Evolutionary conservation across 164 flowering plant species (phyloP), one percentile per base, ranked within the genome.

Genomic region (Taxillus chinensis): DNA sequence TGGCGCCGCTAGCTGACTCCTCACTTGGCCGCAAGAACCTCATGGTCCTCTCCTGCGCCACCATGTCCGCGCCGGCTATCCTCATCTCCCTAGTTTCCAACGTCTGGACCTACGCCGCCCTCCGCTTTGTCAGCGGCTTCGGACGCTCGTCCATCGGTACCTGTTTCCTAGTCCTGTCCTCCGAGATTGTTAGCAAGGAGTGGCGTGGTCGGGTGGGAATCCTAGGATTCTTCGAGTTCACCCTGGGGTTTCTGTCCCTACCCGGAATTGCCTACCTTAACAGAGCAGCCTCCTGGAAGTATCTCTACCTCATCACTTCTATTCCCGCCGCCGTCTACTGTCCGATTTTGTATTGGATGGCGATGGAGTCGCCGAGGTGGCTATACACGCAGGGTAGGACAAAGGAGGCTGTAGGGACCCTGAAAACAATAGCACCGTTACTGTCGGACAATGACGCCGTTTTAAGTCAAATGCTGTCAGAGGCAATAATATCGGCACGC

Each of bases 291-390:
- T 78, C 95, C 0, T 90, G 95, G 97, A 69, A 86, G 37, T 41
- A 9, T 9, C 66, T 90, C 12, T 89, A 89, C 43, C 55, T 82
- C 0, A 76, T 74, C 69, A 80, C 85, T 0, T 82, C 92, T 0
- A 4, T 71, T 0, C 89, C 87, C 0, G 45, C 79, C 1, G 17
- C 81, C 0, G 2, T 71, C 3, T 86, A 89, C 64, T 77, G 76
- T 12, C 3, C 74, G 0, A 0, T 77, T 3, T 65, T 82, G 6
- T 70, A 66, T 12, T 67, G 81, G 16, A 55, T 70, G 0, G 83
- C 81, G 7, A 61, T 45, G 5, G 96, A 92, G 63, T 92, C 98
- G 4, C 96, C 97, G 0, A 69, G 89, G 50, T 87, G 97, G 95
- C 85, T 89, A 3, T 73, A 80, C 12, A 63, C 79, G 5, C 67